phyloP scores from a whole-genome alignment of 495 filamentous ascomycete species.

The Margaritispora aquatica region DNA sequence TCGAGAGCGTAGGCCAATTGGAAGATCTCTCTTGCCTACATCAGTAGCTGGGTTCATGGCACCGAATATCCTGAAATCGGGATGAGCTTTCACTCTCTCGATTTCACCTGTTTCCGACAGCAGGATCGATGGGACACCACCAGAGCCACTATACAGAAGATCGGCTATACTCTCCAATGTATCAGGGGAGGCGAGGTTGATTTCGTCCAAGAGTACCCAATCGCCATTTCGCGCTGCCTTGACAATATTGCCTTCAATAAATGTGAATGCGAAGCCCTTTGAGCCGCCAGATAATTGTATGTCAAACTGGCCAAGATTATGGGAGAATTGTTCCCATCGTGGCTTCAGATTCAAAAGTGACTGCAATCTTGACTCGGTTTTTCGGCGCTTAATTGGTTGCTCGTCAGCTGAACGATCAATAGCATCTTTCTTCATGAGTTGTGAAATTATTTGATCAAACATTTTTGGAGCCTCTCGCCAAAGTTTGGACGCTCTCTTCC shows the following conservation, averaged over 20 bases:
- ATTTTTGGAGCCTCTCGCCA: conserved; percentile 87
- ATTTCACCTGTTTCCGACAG: conserved; percentile 89
- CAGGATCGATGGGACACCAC: conserved; percentile 68
- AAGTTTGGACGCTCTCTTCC: conserved; percentile 72
- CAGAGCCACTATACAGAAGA: conserved; percentile 63
- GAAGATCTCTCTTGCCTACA: conserved; percentile 90
- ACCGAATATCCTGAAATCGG: conserved; percentile 91
- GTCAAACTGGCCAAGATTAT: conserved; percentile 73
- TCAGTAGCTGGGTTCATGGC: conserved; percentile 99
- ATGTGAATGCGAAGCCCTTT: conserved; percentile 86
- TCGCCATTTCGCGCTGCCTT: conserved; percentile 89
- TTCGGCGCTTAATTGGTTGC: conserved; percentile 75
- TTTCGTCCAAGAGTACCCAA: conserved; percentile 97
- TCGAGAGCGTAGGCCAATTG: conserved; percentile 71
- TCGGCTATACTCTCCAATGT: conserved; percentile 90
- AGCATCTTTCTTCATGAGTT: conserved; percentile 30
- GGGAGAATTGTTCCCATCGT: conserved; percentile 74
- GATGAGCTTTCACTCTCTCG: conserved; percentile 81
- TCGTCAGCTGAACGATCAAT: conserved; percentile 36
- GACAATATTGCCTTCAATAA: conserved; percentile 91
- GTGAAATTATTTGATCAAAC: conserved; percentile 66
- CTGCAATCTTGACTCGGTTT: conserved; percentile 64
- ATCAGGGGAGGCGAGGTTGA: conserved; percentile 91
- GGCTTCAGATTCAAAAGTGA: conserved; percentile 50
- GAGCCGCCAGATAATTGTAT: conserved; percentile 70